Conservation (phyloP, 768 basidiomycete genomes). For the Rhodotorula diobovata region DNA sequence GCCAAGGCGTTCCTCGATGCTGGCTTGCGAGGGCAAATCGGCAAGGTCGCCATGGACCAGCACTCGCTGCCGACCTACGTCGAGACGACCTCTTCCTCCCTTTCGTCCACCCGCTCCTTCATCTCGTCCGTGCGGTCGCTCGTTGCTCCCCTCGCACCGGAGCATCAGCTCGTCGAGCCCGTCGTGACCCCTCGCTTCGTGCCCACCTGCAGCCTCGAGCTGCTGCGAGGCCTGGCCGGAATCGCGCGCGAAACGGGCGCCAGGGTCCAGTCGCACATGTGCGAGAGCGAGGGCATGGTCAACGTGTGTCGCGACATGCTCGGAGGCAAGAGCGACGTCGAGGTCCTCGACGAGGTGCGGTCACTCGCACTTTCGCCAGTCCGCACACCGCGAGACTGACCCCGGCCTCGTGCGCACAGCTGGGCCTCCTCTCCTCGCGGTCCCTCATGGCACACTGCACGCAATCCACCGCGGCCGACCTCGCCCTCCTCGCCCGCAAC, state of each 20-base stretch:
- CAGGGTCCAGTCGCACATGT: slow-evolving; percentile 73
- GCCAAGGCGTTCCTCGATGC: slow-evolving; percentile 66
- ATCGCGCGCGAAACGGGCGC: slow-evolving; percentile 55
- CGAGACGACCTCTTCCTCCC: slow-evolving; percentile 55
- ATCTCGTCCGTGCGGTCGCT: slow-evolving; percentile 54
- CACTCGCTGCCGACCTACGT: slow-evolving; percentile 58
- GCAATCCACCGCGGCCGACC: slow-evolving; percentile 58
- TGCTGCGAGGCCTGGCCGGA: slow-evolving; percentile 61
- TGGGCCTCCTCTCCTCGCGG: slow-evolving; percentile 58
- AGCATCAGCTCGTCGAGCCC: slow-evolving; percentile 63
- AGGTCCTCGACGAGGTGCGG: slow-evolving; percentile 66
- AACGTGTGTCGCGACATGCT: slow-evolving; percentile 64
- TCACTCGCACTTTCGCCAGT: neutral
- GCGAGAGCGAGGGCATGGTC: slow-evolving; percentile 71
- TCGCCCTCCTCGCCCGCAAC: slow-evolving; percentile 54
- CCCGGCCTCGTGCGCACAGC: slow-evolving; percentile 48
- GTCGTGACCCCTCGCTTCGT: slow-evolving; percentile 86
- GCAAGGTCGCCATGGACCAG: slow-evolving; percentile 81
- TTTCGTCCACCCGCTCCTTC: slow-evolving; percentile 58
- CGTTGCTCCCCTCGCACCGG: slow-evolving; percentile 50
- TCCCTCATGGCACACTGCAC: slow-evolving; percentile 88
- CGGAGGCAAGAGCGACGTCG: slow-evolving; percentile 60
- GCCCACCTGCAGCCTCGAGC: slow-evolving; percentile 73
- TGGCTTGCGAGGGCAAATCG: slow-evolving; percentile 76
- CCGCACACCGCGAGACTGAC: slow-evolving; percentile 1